A percentile compares a stretch with the other conserved stretches of the same genome.
phyloP scores from a whole-genome alignment of 768 basidiomycete genomes.

The Leucocoprinus birnbaumii region DNA sequence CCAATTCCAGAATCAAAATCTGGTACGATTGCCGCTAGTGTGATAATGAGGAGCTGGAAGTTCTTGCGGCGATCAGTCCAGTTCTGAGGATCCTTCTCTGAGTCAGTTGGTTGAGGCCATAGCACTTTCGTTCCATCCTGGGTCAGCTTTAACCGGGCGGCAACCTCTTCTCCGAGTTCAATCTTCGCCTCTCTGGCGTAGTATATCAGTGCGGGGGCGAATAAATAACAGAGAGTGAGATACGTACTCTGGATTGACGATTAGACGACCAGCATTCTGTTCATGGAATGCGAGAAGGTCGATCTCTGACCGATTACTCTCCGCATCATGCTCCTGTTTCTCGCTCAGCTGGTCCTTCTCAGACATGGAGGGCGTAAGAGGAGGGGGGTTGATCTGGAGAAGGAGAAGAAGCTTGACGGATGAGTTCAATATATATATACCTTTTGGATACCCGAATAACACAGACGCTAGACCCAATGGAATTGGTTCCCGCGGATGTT shows the following conservation, averaged over 20 bases:
- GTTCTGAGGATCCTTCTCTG: constrained; percentile 65
- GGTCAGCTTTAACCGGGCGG: constrained; percentile 53
- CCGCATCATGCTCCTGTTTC: constrained; percentile 18
- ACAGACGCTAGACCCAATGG: neutral
- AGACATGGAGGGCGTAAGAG: constrained; percentile 19
- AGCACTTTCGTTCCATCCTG: constrained; percentile 56
- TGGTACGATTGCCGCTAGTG: constrained; percentile 61
- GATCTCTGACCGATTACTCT: constrained; percentile 19
- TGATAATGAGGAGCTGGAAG: constrained; percentile 56
- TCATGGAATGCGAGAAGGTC: constrained; percentile 48
- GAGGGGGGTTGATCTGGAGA: neutral
- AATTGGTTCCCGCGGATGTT: neutral
- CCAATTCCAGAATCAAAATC: constrained; percentile 70
- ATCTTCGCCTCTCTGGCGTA: constrained; percentile 51
- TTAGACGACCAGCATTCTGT: constrained; percentile 51
- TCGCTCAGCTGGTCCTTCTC: constrained; percentile 18
- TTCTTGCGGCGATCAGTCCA: constrained; percentile 55
- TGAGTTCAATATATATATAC: constrained; percentile 3
- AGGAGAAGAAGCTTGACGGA: neutral
- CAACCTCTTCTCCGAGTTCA: constrained; percentile 57
- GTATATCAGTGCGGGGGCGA: neutral
- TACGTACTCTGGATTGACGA: constrained; percentile 61
- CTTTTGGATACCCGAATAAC: too few relatives aligned
- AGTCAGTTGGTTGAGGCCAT: constrained; percentile 68
- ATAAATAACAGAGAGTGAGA: neutral